Conservation (phyloP, 495 filamentous ascomycete genomes). For the Tuber melanosporum region DNA sequence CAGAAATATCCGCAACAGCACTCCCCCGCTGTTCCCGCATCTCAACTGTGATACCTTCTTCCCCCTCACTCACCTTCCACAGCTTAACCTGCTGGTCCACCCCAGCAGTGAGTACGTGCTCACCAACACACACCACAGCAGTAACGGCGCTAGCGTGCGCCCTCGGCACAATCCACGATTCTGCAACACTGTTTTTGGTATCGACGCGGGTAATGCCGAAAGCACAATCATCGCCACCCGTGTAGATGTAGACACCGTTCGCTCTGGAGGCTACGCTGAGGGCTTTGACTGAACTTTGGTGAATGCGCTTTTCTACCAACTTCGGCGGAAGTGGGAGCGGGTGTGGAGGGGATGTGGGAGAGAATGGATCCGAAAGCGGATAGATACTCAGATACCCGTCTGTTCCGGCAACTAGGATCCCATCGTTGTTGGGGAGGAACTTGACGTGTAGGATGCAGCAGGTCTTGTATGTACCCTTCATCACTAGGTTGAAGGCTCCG, state of each 20-base stretch:
- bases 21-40: conserved; percentile 64
- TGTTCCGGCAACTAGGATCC: conserved; percentile 55
- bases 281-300: conserved; percentile 32
- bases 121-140: conserved; percentile 51
- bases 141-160: conserved; percentile 81
- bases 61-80: conserved; percentile 51
- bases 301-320: conserved; percentile 17
- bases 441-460: conserved; percentile 50
- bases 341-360: conserved; percentile 6
- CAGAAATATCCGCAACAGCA: conserved; percentile 36
- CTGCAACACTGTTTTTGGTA: background rate
- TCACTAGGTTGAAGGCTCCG: conserved; percentile 52
- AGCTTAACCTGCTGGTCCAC: conserved; percentile 77
- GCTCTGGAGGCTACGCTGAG: background rate
- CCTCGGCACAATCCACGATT: conserved; percentile 50
- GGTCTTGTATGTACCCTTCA: conserved; percentile 61
- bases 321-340: conserved; percentile 13
- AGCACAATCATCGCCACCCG: conserved; percentile 36
- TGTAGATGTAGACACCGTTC: conserved; percentile 12
- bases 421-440: conserved; percentile 42
- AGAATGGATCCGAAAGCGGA: conserved; percentile 45
- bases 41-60: conserved; percentile 1
- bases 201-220: conserved; percentile 16
- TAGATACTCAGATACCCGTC: conserved; percentile 58
- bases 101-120: conserved; percentile 55